phyloP scores from a whole-genome alignment of 2,329 filamentous ascomycete species.

The Magnaporthiopsis poae region DNA sequence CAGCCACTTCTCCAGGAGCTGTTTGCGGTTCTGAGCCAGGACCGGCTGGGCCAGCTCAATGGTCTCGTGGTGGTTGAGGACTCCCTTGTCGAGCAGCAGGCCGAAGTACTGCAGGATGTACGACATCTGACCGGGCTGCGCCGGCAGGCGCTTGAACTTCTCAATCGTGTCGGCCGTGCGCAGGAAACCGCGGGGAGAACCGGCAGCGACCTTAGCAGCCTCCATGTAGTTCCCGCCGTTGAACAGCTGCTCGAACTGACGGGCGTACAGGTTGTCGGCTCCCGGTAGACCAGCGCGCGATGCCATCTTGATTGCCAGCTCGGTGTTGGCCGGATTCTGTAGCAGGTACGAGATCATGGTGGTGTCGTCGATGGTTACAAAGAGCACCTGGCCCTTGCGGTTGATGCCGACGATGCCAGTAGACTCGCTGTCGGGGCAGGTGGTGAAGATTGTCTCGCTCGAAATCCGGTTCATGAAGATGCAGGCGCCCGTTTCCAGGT shows the following conservation, averaged over 20 bases:
- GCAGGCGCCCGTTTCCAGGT: constrained; percentile 86
- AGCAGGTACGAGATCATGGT: constrained; percentile 90
- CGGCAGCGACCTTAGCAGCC: constrained; percentile 90
- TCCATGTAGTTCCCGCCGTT: constrained; percentile 70
- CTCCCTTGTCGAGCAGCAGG: constrained; percentile 90
- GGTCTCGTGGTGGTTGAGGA: constrained; percentile 84
- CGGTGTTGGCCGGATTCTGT: constrained; percentile 87
- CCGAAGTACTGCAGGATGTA: constrained; percentile 96
- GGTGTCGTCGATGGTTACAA: constrained; percentile 84
- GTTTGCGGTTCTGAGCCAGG: constrained; percentile 84
- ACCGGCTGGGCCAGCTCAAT: constrained; percentile 89
- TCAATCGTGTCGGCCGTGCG: constrained; percentile 92
- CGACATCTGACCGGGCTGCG: constrained; percentile 76
- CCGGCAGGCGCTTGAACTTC: constrained; percentile 79
- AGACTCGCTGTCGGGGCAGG: constrained; percentile 71
- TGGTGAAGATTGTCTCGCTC: constrained; percentile 97
- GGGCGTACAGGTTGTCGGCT: constrained; percentile 83
- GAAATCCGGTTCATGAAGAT: constrained; percentile 99
- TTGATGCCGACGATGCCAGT: constrained; percentile 90
- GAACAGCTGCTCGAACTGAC: constrained; percentile 86
- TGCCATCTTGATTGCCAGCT: constrained; percentile 90
- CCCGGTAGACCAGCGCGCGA: constrained; percentile 88
- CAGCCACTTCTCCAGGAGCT: constrained; percentile 95
- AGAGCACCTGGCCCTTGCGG: constrained; percentile 91
- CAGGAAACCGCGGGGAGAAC: constrained; percentile 90